Evolutionary conservation across 768 basidiomycete genomes (phyloP).

Genomic region (Hygrocybe coccinea): DNA sequence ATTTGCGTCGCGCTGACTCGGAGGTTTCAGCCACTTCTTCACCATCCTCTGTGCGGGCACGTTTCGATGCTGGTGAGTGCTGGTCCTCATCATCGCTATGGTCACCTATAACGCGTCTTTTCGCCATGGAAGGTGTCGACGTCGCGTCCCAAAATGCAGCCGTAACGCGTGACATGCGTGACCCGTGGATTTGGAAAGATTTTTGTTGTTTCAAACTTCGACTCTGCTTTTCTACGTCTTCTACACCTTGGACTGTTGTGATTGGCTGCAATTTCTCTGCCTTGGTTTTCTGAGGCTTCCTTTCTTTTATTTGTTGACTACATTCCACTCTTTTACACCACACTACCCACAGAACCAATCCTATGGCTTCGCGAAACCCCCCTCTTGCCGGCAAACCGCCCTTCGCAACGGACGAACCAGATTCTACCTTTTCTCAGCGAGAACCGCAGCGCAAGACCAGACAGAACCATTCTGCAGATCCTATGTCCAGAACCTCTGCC

Average conservation of each 20-base stretch:
- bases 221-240: too few relatives aligned
- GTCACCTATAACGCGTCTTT: slow-evolving; percentile 40
- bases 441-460: slow-evolving; percentile 41
- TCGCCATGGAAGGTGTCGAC: slow-evolving; percentile 40
- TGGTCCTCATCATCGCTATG: slow-evolving; percentile 41
- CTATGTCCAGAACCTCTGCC: slow-evolving; percentile 54
- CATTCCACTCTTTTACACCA: slow-evolving; percentile 4
- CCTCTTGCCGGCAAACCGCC: slow-evolving; percentile 36
- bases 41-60: slow-evolving; percentile 28
- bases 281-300: slow-evolving; percentile 7
- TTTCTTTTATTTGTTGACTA: slow-evolving; percentile 6
- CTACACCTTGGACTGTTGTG: too few relatives aligned
- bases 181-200: too few relatives aligned
- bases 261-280: not conserved
- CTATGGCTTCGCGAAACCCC: slow-evolving; percentile 4
- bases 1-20: slow-evolving; percentile 11
- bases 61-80: slow-evolving; percentile 28
- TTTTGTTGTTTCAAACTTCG: too few relatives aligned
- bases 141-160: not conserved
- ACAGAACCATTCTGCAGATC: slow-evolving; percentile 44
- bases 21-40: slow-evolving; percentile 14
- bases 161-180: not conserved
- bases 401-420: slow-evolving; percentile 65
- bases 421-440: slow-evolving; percentile 51
- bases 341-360: not conserved